A percentile compares a stretch with the other conserved stretches of the same genome.
Conservation (phyloP, 805 yeast genomes). For the Candida insectorum region DNA sequence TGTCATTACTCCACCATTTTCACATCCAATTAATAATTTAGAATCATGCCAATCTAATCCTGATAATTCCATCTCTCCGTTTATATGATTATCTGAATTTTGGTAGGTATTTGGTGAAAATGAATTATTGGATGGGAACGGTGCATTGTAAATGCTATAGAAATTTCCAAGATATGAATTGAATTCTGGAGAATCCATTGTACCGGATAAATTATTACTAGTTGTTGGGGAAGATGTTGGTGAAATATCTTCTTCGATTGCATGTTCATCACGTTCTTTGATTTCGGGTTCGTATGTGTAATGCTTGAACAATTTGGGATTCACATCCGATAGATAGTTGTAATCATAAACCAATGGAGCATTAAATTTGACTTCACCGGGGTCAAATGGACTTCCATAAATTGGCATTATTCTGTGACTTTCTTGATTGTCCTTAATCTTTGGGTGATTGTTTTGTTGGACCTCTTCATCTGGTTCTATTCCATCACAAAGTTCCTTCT, state of each 20-base stretch:
- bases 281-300: slow-evolving; percentile 27
- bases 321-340: slow-evolving; percentile 31
- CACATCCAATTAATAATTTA: slow-evolving; percentile 37
- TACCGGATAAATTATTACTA: slow-evolving; percentile 1
- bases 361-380: slow-evolving; percentile 13
- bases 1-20: slow-evolving; percentile 36
- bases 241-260: not conserved
- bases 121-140: slow-evolving; percentile 6
- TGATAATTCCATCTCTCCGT: slow-evolving; percentile 43
- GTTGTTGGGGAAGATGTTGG: slow-evolving; percentile 3
- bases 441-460: slow-evolving; percentile 3
- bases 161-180: no score
- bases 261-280: not conserved
- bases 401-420: slow-evolving; percentile 7
- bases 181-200: slow-evolving; percentile 8
- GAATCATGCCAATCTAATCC: slow-evolving; percentile 36
- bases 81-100: slow-evolving; percentile 30
- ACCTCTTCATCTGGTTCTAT: slow-evolving; percentile 1
- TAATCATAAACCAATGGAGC: slow-evolving; percentile 43
- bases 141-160: slow-evolving; percentile 3
- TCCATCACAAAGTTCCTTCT: slow-evolving; percentile 5
- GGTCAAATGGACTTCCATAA: slow-evolving; percentile 7
- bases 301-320: slow-evolving; percentile 36
- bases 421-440: not conserved
- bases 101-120: slow-evolving; percentile 17